These are phyloP conservation scores for Kurtzmaniella quercitrusa DNA, from an alignment of 1,139 yeast genomes.

Conservation along the genomic window DNA sequence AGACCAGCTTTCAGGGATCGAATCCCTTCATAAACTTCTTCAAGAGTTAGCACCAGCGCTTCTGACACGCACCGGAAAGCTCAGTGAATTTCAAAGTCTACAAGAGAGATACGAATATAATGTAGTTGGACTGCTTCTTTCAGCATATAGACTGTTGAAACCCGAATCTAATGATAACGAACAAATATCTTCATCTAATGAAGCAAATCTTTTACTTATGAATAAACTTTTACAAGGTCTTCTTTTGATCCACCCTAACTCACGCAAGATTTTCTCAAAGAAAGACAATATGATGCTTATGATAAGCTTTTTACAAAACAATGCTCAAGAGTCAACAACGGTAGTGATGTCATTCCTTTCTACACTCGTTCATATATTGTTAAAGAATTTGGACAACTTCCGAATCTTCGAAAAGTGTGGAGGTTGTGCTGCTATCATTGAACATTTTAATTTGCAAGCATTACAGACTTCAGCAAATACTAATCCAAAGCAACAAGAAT, in stretches of 20 bases:
- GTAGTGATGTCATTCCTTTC: conserved; percentile 33
- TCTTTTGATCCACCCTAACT: conserved; percentile 55
- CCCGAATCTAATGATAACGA: conserved; percentile 3
- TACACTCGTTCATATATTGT: conserved; percentile 56
- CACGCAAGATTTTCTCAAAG: conserved; percentile 45
- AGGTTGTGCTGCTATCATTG: conserved; percentile 58
- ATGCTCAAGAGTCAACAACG: conserved; percentile 3
- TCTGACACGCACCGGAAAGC: conserved; percentile 6
- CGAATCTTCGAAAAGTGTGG: conserved; percentile 55
- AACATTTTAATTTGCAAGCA: conserved; percentile 22
- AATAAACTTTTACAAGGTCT: conserved; percentile 59
- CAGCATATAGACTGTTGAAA: conserved; percentile 18
- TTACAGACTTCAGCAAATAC: conserved; percentile 1
- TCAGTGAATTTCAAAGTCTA: conserved; percentile 39
- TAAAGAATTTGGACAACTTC: conserved; percentile 53
- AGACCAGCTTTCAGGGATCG: neutral
- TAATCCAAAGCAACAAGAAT: conserved; percentile 34
- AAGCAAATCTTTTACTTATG: conserved; percentile 13
- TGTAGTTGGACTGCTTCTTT: conserved; percentile 34
- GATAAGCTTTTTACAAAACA: conserved; percentile 20
- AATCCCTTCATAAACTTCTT: conserved; percentile 1
- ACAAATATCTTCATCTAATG: conserved; percentile 7
- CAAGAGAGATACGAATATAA: conserved; percentile 54
- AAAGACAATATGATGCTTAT: conserved; percentile 29
- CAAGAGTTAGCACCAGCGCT: conserved; percentile 3